Evolutionary conservation across 2,329 filamentous ascomycete genomes (phyloP), one percentile per base, ranked within the genome.

Genomic region (Fusarium papillatum): DNA sequence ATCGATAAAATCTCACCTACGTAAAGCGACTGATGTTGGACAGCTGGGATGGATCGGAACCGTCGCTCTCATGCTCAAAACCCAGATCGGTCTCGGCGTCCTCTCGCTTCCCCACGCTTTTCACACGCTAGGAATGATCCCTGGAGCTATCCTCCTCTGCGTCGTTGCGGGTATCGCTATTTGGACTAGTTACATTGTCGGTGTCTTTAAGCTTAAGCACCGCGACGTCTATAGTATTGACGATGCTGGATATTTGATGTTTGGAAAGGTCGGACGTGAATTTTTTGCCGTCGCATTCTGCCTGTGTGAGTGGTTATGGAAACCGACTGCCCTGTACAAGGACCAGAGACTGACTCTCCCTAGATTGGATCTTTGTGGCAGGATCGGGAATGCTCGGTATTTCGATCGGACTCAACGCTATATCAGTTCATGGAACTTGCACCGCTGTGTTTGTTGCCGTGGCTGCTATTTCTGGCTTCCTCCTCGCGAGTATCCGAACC

Each of bases 171-270:
- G 48, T 26, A 87, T 88, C 72, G 88, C 87, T 0, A 87, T 84
- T 0, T 89, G 87, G 87, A 87, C 86, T 5, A 83, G 84, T 66
- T 88, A 86, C 71, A 86, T 88, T 29, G 81, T 89, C 9, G 88
- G 87, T 8, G 80, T 83, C 7, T 90, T 90, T 80, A 90, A 90
- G 77, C 76, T 87, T 24, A 81, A 81, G n/a, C 89, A 90, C 71
- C 85, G 84, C 1, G 83, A 87, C 46, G 86, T 90, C 1, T 90
- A 90, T 76, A 84, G 87, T 48, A 88, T 90, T 64, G 88, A 89
- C 62, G 89, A 90, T 72, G 88, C 86, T 1, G 88, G 87, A 16
- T 73, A 72, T 4, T 80, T 89, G 38, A 82, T 90, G 16, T 88
- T 89, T 71, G 88, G 89, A 22, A 83, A 80, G 1, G 64, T 84